Evolutionary conservation across 495 filamentous ascomycete species (phyloP).

Genomic region (Penicillium cataractarum): DNA sequence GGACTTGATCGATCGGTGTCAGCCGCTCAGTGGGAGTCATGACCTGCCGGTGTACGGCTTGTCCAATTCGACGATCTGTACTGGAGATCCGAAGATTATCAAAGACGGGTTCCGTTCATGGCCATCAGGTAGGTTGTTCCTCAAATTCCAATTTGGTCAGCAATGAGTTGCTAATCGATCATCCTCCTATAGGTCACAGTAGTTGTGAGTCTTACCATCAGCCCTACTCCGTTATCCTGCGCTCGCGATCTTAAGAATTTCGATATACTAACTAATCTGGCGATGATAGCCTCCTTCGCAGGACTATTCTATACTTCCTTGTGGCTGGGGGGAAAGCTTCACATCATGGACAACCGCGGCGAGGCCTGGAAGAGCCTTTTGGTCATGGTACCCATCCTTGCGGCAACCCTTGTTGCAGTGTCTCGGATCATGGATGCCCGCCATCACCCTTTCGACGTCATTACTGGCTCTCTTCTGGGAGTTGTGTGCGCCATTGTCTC

Average conservation of each 20-base stretch:
- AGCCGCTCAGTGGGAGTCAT: constrained; percentile 48
- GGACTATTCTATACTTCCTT: constrained; percentile 80
- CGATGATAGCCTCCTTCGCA: constrained; percentile 61
- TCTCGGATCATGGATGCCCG: constrained; percentile 75
- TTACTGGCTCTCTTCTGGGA: constrained; percentile 75
- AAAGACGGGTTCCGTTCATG: constrained; percentile 88
- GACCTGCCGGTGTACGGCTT: constrained; percentile 53
- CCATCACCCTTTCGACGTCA: constrained; percentile 88
- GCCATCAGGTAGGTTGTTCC: constrained; percentile 61
- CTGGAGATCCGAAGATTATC: constrained; percentile 61
- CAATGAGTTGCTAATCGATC: background rate
- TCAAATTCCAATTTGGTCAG: background rate
- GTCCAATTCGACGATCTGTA: constrained; percentile 70
- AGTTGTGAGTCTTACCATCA: constrained; percentile 50
- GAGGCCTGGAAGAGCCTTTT: constrained; percentile 75
- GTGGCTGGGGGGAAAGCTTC: constrained; percentile 58
- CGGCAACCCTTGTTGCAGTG: constrained; percentile 57
- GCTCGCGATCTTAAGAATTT: background rate
- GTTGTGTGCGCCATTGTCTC: constrained; percentile 49
- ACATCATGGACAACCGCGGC: constrained; percentile 67
- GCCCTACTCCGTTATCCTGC: background rate
- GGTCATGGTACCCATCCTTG: constrained; percentile 62
- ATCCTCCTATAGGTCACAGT: constrained; percentile 43
- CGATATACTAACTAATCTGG: constrained; percentile 13
- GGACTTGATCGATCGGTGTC: constrained; percentile 74